phyloP scores from a whole-genome alignment of 192 early-diverging fungal genomes.

The Tieghemiomyces parasiticus region DNA sequence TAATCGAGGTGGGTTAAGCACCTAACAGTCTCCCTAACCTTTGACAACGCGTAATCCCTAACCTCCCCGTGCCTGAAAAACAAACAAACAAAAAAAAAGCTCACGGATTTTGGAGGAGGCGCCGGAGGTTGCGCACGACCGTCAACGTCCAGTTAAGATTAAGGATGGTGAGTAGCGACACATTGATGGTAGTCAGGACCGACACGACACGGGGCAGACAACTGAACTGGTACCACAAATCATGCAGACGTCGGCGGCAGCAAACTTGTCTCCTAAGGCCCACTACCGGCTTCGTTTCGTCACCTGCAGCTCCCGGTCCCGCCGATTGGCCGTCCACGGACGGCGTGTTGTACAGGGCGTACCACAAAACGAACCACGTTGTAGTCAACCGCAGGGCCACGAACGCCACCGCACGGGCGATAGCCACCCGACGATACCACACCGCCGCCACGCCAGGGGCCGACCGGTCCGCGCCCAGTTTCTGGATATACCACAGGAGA shows the following conservation, averaged over 20 bases:
- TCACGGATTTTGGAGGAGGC: too few relatives aligned
- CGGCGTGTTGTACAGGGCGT: background rate
- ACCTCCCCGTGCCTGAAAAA: too few relatives aligned
- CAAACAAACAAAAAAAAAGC: too few relatives aligned
- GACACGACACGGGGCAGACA: background rate
- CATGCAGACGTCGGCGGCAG: background rate
- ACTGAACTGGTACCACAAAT: background rate
- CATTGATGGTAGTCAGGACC: background rate
- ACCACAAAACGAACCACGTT: background rate
- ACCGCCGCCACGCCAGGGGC: too few relatives aligned
- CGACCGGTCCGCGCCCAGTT: background rate
- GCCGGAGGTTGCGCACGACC: background rate
- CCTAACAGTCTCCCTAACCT: too few relatives aligned
- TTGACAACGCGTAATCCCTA: too few relatives aligned
- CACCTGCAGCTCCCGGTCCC: background rate
- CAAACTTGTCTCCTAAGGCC: background rate
- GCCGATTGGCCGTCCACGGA: background rate
- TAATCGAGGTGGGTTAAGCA: too few relatives aligned
- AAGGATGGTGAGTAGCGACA: background rate
- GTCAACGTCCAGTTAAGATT: background rate
- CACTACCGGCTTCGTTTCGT: background rate
- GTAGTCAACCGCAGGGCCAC: background rate
- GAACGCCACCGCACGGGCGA: background rate
- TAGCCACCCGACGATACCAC: background rate
- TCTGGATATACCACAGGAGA: background rate